A percentile compares a stretch with the other conserved stretches of the same genome.
Evolutionary conservation across 2,329 filamentous ascomycete genomes (phyloP).

Genomic region (Colletotrichum agaves): DNA sequence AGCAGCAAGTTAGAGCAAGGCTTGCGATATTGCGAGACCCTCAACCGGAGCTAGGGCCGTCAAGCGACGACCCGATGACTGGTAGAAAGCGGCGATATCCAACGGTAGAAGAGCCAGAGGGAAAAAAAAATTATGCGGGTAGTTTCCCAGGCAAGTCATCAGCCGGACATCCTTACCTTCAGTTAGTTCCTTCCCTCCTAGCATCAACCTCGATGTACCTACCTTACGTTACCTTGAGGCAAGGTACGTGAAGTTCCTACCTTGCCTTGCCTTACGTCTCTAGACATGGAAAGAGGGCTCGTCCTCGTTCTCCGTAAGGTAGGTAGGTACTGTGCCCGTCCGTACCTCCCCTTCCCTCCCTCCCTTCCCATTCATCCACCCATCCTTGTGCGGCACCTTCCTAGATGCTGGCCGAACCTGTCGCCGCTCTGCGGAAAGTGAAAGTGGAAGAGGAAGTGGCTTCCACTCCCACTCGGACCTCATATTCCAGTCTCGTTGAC

Average conservation of each 20-base stretch:
- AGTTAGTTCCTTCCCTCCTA: no score
- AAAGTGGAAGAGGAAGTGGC: no score
- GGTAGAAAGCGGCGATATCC: not conserved
- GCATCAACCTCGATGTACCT: no score
- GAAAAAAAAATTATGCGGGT: not conserved
- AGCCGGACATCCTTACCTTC: not conserved
- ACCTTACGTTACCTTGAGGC: not conserved
- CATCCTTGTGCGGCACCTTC: constrained; percentile 16
- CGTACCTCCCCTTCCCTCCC: not conserved
- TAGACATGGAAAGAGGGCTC: no score
- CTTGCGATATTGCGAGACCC: constrained; percentile 13
- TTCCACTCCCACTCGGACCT: not conserved
- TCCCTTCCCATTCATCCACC: not conserved
- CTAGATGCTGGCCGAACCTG: constrained; percentile 30
- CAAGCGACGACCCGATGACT: constrained; percentile 13
- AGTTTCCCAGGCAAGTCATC: not conserved
- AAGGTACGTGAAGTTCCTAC: not conserved
- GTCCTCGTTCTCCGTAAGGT: not conserved
- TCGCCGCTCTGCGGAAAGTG: constrained; percentile 10
- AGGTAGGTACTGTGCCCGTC: constrained; percentile 9
- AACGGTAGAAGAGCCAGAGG: not conserved
- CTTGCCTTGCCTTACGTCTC: not conserved
- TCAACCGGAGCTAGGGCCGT: constrained; percentile 20
- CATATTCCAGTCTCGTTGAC: not conserved
- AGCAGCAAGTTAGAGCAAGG: not conserved